Evolutionary conservation across 2,329 filamentous ascomycete species (phyloP), one percentile per base, ranked within the genome.

Genomic region (Verticillium zaregamsianum): DNA sequence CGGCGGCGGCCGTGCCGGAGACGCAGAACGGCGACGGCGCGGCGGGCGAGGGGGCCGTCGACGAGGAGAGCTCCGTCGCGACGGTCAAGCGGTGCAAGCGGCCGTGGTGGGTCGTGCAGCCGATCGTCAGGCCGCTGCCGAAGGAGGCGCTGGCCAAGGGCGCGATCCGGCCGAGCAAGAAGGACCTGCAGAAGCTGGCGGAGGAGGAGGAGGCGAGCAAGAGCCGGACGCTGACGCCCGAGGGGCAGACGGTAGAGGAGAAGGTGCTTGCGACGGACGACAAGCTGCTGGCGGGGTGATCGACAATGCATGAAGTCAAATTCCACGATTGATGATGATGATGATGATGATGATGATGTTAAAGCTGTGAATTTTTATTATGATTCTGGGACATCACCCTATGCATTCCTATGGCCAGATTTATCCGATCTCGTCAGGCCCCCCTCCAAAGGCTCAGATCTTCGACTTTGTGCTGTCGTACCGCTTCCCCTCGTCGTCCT

Each of bases 51-150:
- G 73, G 79, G 3, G 74, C 72, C 1, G 80, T 72, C 1, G 80
- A 83, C 56, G 76, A 77, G 0, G 81, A 87, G 69, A 89, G 84
- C 72, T 90, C 88, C 5, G 77, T 86, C 20, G 87, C 85, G 9
- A 87, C 90, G 1, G 87, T 95, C 31, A 85, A 84, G 61, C 80
- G 86, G 63, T 96, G 92, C 71, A 89, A 88, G 72, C 79, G 92
- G 66, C 93, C 93, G 1, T 97, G 89, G 85, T 97, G 92, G 92
- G 83, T 97, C 4, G 92, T 88, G 59, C 93, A 98, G 77, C 90
- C 94, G 4, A 91, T 96, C 69, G 85, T 97, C 7, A 81, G 93
- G 61, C 93, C 93, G 49, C 74, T 97, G 69, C 95, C 95, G 0
- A 90, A 90, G 67, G 94, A 98, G 77, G 95, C 95, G 2, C 70